phyloP scores from a whole-genome alignment of 257 asterid species.

The Solanum acaule region DNA sequence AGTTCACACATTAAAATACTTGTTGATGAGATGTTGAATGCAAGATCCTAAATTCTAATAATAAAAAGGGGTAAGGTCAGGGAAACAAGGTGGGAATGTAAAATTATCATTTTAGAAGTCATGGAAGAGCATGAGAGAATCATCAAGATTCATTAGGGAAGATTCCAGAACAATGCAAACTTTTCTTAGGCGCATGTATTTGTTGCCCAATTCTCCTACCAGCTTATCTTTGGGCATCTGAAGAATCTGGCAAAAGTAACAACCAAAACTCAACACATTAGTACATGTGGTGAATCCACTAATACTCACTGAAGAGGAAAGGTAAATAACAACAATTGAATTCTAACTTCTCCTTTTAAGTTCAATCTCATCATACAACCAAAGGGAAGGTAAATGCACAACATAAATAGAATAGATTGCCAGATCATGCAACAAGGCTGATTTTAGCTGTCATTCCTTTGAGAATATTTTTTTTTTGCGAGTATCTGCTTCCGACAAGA shows the following conservation, averaged over 20 bases:
- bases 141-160: conserved; percentile 60
- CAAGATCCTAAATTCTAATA: not conserved
- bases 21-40: not conserved
- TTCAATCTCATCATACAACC: not conserved
- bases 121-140: conserved; percentile 55
- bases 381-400: not conserved
- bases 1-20: not conserved
- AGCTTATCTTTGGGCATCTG: conserved; percentile 50
- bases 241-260: conserved; percentile 30
- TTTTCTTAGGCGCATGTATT: conserved; percentile 16
- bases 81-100: not conserved
- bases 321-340: not conserved
- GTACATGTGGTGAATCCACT: not conserved
- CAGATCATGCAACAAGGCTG: not conserved
- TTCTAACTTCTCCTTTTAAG: not conserved
- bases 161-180: conserved; percentile 43
- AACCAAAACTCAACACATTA: not conserved
- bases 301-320: not conserved
- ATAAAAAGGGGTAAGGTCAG: not conserved
- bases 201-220: conserved; percentile 30
- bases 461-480: not conserved
- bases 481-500: not conserved
- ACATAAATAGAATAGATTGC: not conserved
- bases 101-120: conserved; percentile 22
- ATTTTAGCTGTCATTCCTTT: not conserved